Base-by-base conservation (phyloP, 2,329 filamentous ascomycete genomes). In the Xylariaceae sp. region DNA sequence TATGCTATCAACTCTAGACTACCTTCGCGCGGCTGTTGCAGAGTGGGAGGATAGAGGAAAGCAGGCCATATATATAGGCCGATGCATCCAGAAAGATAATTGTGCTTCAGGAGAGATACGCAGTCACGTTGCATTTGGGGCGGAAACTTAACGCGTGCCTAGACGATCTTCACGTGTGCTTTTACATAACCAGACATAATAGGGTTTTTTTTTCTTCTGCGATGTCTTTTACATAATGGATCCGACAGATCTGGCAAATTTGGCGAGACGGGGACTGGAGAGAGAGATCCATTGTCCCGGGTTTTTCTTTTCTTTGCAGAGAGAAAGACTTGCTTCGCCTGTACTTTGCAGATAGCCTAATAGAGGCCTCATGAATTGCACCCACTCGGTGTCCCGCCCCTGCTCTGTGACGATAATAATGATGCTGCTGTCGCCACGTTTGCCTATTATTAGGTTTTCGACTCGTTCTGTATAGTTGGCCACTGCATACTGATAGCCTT, bases 191-290 rank as follows among this genome's bases (percentile, higher is more conserved):
- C 37, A 41, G 20, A 23, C 40, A 12, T 40, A n/a, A 16, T 4
- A 41, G 40, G 37, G 14, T 40, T 52, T 32, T 32, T 59, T 52
- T 61, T 62, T 60, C 46, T 49, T 57, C 52, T 54, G 59, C 51
- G 48, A 59, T 64, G 59, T 56, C 56, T 61, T 60, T 51, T 40
- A 41, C 50, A 54, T 62, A 41, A 52, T 50, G 47, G 59, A 52
- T 52, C 45, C 56, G 44, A 43, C 48, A 14, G 54, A 56, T 60
- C 20, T 59, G 32, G 43, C 53, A 48, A 53, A 54, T 51, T 50
- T 57, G 60, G 55, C 58, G 46, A 43, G 46, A 48, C 9, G 23
- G 9, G 5, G 32, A 16, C 26, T 37, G 32, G 32, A 16, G 14
- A 9, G 32, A 10, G 14, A n/a, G n/a, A n/a, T n/a, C n/a, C n/a